Base-by-base conservation (phyloP, 768 basidiomycete genomes). In the Boletus sensibilis region DNA sequence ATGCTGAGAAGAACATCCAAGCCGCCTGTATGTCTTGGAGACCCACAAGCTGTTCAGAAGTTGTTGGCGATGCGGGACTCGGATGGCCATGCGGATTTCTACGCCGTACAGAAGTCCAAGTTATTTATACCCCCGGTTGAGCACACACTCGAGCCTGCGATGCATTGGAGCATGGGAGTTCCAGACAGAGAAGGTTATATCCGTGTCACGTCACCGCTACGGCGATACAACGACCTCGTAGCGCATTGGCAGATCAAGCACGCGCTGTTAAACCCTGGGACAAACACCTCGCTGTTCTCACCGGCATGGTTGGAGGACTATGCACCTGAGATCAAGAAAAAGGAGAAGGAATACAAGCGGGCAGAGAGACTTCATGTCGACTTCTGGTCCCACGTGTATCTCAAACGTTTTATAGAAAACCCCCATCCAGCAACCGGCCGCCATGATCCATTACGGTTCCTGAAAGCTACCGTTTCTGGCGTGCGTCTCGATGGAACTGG, bases 211-310 rank as follows among this genome's bases (percentile, higher is more conserved):
- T 92, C 89, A 6, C 97, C 97, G 0, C 74, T 99, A 42, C 82
- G 97, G 40, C 84, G 97, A 42, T 97, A 84, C 70, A 72, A 74
- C 35, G 97, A 99, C 71, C 69, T 97, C 53, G 69, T 94, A 13
- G 74, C 76, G 11, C 97, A 98, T 73, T 99, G 94, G 93, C 95
- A 98, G 70, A 84, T 99, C 72, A 95, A 97, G 66, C 76, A 86
- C 48, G 82, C 81, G 6, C 72, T 98, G 12, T 73, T 88, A 8
- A 72, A 69, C 13, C 68, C 66, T 8, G 60, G 55, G 37, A 70
- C 76, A 6, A 55, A 53, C 44, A 64, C 68, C 2, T 74, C 78
- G 4, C 69, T 78, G 4, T 86, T 89, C 63, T 74, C 75, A 31
- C 46, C 62, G 3, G 72, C 75, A 31, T 79, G 78, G 69, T 62